These are phyloP conservation scores for Eutrema japonicum DNA, from an alignment of 345 rosid species.

Conservation along the genomic window DNA sequence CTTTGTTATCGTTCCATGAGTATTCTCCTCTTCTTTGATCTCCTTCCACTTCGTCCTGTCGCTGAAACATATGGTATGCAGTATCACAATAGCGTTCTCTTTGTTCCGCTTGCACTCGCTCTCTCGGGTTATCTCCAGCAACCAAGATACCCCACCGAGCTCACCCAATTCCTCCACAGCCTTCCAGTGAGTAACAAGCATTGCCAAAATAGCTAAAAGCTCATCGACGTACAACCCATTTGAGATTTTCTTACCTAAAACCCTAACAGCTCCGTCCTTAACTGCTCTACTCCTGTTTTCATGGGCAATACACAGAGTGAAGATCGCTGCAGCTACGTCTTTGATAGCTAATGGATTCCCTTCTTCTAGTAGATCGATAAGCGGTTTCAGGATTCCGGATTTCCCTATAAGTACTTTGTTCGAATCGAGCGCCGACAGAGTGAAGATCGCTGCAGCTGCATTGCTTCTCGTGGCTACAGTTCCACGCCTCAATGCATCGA, in stretches of 20 bases:
- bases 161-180: conserved; percentile 81
- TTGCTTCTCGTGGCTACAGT: conserved; percentile 77
- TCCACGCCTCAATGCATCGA: conserved; percentile 71
- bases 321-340: conserved; percentile 93
- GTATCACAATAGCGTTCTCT: conserved; percentile 84
- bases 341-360: conserved; percentile 80
- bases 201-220: conserved; percentile 80
- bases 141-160: conserved; percentile 71
- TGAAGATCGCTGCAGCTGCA: conserved; percentile 92
- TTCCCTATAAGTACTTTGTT: conserved; percentile 82
- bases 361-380: conserved; percentile 73
- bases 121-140: conserved; percentile 70
- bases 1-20: conserved; percentile 67
- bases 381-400: conserved; percentile 75
- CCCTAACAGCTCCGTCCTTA: conserved; percentile 77
- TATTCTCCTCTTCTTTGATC: conserved; percentile 77
- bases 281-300: conserved; percentile 90
- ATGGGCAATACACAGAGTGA: conserved; percentile 71
- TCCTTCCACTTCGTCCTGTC: conserved; percentile 83
- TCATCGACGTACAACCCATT: conserved; percentile 74
- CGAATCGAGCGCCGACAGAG: conserved; percentile 85
- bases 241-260: conserved; percentile 66
- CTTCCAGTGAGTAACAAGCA: conserved; percentile 75
- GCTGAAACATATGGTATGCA: conserved; percentile 65
- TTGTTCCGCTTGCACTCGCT: conserved; percentile 76